A percentile compares a stretch with the other conserved stretches of the same genome.
These are phyloP conservation scores for Populus ilicifolia DNA, from an alignment of 345 rosid species.

Conservation along the genomic window DNA sequence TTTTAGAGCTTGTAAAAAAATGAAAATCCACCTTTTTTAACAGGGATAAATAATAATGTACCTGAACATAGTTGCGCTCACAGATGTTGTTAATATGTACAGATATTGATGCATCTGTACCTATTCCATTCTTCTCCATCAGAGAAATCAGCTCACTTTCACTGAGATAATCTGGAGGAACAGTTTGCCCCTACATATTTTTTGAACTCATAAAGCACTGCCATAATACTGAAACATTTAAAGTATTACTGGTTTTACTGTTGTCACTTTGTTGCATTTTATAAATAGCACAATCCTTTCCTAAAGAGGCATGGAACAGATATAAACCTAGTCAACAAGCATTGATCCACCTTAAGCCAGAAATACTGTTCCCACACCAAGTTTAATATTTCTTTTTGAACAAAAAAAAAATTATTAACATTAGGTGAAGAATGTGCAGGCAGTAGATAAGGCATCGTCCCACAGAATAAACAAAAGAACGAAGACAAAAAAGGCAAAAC, in stretches of 20 bases:
- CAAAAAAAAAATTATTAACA: too few relatives aligned
- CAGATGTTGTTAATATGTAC: conserved; percentile 94
- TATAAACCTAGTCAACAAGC: neutral
- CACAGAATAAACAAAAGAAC: too few relatives aligned
- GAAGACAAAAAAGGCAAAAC: too few relatives aligned
- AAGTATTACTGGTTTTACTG: neutral
- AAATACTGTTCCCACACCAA: too few relatives aligned
- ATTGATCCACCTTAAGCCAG: neutral
- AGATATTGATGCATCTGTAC: conserved; percentile 96
- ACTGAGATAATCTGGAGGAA: conserved; percentile 79
- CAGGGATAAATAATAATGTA: conserved; percentile 5
- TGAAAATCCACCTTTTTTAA: neutral
- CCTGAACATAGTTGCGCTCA: conserved; percentile 97
- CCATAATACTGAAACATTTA: neutral
- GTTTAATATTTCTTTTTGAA: too few relatives aligned
- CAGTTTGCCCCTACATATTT: conserved; percentile 63
- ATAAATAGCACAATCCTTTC: neutral
- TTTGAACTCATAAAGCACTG: conserved; percentile 15
- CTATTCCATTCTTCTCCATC: conserved; percentile 95
- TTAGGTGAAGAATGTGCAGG: too few relatives aligned
- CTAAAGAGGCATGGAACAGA: neutral
- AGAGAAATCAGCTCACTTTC: conserved; percentile 95
- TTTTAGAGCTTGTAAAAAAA: neutral
- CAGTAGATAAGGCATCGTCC: too few relatives aligned
- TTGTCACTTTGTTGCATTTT: neutral